Evolutionary conservation across 2,329 filamentous ascomycete genomes (phyloP).

Genomic region (Bipolaris victoriae): DNA sequence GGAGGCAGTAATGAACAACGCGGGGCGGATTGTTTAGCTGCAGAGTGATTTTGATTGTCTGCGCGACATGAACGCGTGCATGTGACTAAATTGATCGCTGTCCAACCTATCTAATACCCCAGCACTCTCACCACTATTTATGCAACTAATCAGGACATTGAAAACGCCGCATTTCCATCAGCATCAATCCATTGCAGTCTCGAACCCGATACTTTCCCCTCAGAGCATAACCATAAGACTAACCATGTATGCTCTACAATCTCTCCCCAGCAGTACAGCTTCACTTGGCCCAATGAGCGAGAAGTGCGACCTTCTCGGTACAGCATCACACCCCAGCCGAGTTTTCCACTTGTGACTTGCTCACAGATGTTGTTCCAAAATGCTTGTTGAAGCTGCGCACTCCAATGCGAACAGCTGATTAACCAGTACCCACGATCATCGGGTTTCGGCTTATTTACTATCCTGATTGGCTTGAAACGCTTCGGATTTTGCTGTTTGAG

Average conservation of each 20-base stretch:
- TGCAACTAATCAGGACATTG: slow-evolving; percentile 49
- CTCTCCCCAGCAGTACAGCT: slow-evolving; percentile 80
- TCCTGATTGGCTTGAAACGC: slow-evolving; percentile 42
- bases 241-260: slow-evolving; percentile 75
- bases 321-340: slow-evolving; percentile 72
- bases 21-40: neutral
- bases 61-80: neutral
- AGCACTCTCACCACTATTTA: neutral
- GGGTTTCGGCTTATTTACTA: slow-evolving; percentile 57
- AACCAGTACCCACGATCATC: slow-evolving; percentile 83
- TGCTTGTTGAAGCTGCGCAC: slow-evolving; percentile 53
- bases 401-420: slow-evolving; percentile 65
- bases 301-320: slow-evolving; percentile 42
- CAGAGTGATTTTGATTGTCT: neutral
- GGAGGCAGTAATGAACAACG: neutral
- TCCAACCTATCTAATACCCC: neutral
- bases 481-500: slow-evolving; percentile 38
- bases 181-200: slow-evolving; percentile 71
- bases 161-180: slow-evolving; percentile 61
- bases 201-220: slow-evolving; percentile 64
- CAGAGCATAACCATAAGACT: slow-evolving; percentile 74
- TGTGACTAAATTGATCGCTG: neutral
- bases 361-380: slow-evolving; percentile 69
- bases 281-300: slow-evolving; percentile 54
- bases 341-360: slow-evolving; percentile 63